Percentiles rank a stretch among this genome's conserved stretches.
phyloP scores from a whole-genome alignment of 1,284 basidiomycete species.

The Athelia psychrophila region DNA sequence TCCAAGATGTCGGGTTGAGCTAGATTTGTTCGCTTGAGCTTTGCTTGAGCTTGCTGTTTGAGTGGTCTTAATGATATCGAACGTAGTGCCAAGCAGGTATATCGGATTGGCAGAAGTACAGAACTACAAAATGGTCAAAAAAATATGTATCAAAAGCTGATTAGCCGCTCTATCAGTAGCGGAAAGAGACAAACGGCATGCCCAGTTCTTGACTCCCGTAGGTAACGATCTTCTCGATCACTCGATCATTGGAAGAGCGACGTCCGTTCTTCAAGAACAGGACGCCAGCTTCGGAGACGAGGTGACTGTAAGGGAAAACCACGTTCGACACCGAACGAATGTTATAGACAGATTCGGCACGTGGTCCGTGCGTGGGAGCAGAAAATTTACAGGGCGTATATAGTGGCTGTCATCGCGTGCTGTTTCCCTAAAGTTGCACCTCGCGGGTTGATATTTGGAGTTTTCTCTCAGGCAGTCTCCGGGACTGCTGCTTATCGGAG shows the following conservation, averaged over 20 bases:
- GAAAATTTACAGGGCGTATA: constrained; percentile 23
- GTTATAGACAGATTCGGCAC: constrained; percentile 14
- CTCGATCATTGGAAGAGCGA: constrained; percentile 15
- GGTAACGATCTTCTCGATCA: constrained; percentile 45
- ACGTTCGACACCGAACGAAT: constrained; percentile 13
- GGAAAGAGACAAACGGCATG: constrained; percentile 57
- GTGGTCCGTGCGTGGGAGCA: constrained; percentile 58
- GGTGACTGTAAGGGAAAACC: constrained; percentile 55
- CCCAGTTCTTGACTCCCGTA: constrained; percentile 53
- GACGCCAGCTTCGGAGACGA: constrained; percentile 41
- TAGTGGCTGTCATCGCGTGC: constrained; percentile 4
- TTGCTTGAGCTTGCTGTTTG: too few relatives aligned
- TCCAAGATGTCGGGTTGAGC: too few relatives aligned
- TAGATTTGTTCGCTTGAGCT: too few relatives aligned
- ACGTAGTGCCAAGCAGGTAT: too few relatives aligned
- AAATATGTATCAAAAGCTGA: constrained; percentile 64
- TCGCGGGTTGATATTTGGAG: constrained; percentile 70
- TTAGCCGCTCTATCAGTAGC: constrained; percentile 57
- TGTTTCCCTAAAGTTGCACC: constrained; percentile 66
- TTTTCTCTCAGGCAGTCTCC: constrained; percentile 27
- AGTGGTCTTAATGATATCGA: too few relatives aligned
- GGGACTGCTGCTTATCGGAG: constrained; percentile 27
- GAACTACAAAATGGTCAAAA: neutral
- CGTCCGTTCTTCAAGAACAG: constrained; percentile 18
- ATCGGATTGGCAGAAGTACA: neutral